phyloP scores from a whole-genome alignment of 2,329 filamentous ascomycete genomes.

The Pseudofabraea citricarpa region DNA sequence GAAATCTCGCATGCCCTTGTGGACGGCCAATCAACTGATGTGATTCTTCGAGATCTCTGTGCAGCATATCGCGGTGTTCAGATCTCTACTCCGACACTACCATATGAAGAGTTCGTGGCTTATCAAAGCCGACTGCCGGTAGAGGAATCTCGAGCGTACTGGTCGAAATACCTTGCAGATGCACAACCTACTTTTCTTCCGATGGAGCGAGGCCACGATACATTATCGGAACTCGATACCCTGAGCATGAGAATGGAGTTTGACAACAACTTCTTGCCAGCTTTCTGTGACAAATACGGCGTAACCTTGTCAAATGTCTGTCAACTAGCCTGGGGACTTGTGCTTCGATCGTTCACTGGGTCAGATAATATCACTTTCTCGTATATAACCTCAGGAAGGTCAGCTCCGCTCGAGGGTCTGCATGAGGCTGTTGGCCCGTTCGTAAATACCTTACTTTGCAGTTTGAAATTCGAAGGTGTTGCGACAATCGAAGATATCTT shows the following conservation, averaged over 20 bases:
- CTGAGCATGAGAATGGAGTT: not conserved
- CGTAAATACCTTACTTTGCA: not conserved
- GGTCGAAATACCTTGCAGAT: not conserved
- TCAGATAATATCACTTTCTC: not conserved
- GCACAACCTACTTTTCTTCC: not conserved
- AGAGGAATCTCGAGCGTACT: not conserved
- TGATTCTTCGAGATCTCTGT: not conserved
- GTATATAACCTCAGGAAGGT: not conserved
- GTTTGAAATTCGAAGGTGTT: not conserved
- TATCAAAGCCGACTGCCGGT: not conserved
- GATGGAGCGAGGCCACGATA: not conserved
- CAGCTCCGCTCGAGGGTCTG: not conserved
- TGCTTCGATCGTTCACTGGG: not conserved
- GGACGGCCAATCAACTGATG: not conserved
- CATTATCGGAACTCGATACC: not conserved
- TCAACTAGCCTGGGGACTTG: not conserved
- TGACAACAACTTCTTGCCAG: not conserved
- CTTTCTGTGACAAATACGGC: not conserved
- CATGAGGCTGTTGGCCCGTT: not conserved
- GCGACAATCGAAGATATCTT: not conserved
- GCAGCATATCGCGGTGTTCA: not conserved
- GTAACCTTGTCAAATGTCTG: not conserved
- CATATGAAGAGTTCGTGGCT: not conserved
- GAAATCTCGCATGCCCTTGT: not conserved
- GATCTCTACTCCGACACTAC: not conserved